Conservation (phyloP, 164 flowering plant species). For the Vitis cinerea region DNA sequence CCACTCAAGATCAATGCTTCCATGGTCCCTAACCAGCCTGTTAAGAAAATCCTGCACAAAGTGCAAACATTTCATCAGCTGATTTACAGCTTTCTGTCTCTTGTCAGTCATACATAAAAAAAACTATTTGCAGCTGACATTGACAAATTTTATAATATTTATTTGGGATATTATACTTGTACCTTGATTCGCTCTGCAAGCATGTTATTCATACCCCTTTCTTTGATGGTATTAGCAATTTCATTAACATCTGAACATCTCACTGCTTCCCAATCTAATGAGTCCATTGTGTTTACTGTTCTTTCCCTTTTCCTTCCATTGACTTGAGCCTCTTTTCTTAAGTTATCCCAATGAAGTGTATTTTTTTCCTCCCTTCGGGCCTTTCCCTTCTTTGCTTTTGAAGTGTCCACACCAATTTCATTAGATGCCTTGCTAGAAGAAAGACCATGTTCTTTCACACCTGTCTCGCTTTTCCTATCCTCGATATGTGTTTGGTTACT, state of each 20-base stretch:
- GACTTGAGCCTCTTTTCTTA: constrained; percentile 44
- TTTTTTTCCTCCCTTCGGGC: constrained; percentile 32
- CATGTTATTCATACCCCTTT: constrained; percentile 87
- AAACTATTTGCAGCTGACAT: neutral
- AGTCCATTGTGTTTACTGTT: constrained; percentile 54
- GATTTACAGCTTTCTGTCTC: neutral
- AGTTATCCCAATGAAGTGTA: constrained; percentile 64
- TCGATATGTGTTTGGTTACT: constrained; percentile 7
- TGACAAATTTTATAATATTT: neutral
- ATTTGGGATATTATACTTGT: neutral
- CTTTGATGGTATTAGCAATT: constrained; percentile 72
- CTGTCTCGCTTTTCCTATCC: constrained; percentile 12
- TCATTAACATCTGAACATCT: constrained; percentile 71
- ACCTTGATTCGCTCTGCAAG: constrained; percentile 92
- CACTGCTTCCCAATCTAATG: constrained; percentile 85
- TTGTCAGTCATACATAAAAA: neutral
- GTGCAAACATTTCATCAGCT: constrained; percentile 10
- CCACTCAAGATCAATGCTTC: constrained; percentile 95
- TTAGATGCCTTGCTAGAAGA: constrained; percentile 17
- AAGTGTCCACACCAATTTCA: constrained; percentile 12
- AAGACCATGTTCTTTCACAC: constrained; percentile 7
- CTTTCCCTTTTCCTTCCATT: constrained; percentile 41
- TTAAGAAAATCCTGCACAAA: constrained; percentile 79
- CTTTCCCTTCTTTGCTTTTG: constrained; percentile 33
- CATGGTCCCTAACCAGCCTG: constrained; percentile 79